Evolutionary conservation across 108 stramenopile species (phyloP), one percentile per base, ranked within the genome.

Genomic region (Nitzschia palea): DNA sequence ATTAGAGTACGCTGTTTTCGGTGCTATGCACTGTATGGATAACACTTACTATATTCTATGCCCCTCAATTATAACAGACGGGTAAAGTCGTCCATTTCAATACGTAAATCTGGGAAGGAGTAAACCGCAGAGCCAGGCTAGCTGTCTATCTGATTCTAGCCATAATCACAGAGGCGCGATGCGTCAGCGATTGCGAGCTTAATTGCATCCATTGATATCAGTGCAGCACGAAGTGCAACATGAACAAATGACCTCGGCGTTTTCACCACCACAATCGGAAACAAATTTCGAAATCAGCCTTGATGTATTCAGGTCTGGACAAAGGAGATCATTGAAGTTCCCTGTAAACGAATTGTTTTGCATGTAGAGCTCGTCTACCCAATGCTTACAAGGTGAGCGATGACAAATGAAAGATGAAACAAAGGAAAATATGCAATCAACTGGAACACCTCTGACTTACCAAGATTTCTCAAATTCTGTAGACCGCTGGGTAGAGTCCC

Each of bases 161-260:
- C n/a, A n/a, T n/a, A n/a, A n/a, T n/a, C n/a, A n/a, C n/a, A n/a
- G n/a, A n/a, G n/a, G n/a, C n/a, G n/a, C n/a, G n/a, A n/a, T n/a
- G n/a, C n/a, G n/a, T n/a, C n/a, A n/a, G n/a, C n/a, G n/a, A n/a
- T n/a, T n/a, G n/a, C n/a, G n/a, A n/a, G n/a, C n/a, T n/a, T n/a
- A 55, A 29, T 28, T 5, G 10, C 32, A 55, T 5, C 30, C 55
- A 23, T 22, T 65, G 47, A 2, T 50, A 27, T 48, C 23, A 20
- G 59, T 29, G 50, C 73, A 80, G 37, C 80, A 80, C 0, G 55
- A 22, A 6, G 80, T 81, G 35, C 80, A 81, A 25, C 80, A 81
- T 15, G 36, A n/a, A 44, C 80, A 81, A 8, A 9, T 34, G 33
- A 81, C 76, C 20, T 63, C 72, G 4, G 80, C 50, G 5, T 66